Conservation (phyloP, 2,329 filamentous ascomycete genomes). For the Fusarium temperatum region DNA sequence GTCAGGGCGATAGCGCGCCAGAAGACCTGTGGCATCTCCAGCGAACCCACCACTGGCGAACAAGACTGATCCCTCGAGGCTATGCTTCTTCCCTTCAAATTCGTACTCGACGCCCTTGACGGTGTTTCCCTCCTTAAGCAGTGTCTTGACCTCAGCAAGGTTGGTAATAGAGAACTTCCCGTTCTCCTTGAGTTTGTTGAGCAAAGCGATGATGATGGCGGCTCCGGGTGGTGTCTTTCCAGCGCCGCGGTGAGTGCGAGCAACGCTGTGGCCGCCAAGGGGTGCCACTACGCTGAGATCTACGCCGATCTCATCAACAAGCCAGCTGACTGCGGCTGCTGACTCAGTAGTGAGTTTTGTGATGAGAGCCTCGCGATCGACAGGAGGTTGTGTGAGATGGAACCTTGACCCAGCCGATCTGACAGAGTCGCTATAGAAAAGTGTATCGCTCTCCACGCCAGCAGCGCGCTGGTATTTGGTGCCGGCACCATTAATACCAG, state of each 20-base stretch:
- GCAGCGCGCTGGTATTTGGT: conserved; percentile 63
- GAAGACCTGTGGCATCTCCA: conserved; percentile 66
- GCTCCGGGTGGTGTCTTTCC: conserved; percentile 66
- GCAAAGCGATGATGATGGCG: conserved; percentile 63
- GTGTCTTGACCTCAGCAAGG: conserved; percentile 60
- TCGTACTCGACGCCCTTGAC: conserved; percentile 64
- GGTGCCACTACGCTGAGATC: conserved; percentile 67
- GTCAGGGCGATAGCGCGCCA: conserved; percentile 66
- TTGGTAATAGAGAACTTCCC: conserved; percentile 62
- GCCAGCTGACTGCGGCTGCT: conserved; percentile 62
- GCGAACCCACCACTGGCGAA: conserved; percentile 71
- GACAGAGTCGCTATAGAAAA: conserved; percentile 66
- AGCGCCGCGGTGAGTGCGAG: conserved; percentile 57
- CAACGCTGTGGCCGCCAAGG: conserved; percentile 67
- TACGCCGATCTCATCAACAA: conserved; percentile 64
- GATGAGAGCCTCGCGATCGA: conserved; percentile 57
- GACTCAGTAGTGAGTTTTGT: conserved; percentile 58
- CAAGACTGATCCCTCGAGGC: conserved; percentile 59
- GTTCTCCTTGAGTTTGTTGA: conserved; percentile 60
- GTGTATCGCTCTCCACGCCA: conserved; percentile 47
- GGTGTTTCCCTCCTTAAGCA: conserved; percentile 49
- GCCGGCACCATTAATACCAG: conserved; percentile 70
- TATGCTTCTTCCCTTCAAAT: conserved; percentile 47
- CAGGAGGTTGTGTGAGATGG: conserved; percentile 18
- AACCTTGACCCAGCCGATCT: conserved; percentile 62